Evolutionary conservation across 148 eudicot species (phyloP).

Genomic region (Suaeda aralocaspica): DNA sequence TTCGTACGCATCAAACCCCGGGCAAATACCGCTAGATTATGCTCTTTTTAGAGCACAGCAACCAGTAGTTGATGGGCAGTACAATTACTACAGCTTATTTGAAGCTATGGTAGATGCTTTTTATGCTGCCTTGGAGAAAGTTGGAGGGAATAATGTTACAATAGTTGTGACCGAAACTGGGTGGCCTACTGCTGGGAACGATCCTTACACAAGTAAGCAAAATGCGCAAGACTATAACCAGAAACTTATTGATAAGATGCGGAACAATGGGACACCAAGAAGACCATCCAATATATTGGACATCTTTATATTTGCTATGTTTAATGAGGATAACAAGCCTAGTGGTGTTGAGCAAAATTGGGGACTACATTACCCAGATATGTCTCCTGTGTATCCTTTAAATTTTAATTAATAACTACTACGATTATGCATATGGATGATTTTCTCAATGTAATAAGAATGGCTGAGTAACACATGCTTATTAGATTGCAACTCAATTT

Average conservation of each 20-base stretch:
- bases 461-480: no score
- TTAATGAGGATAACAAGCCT: constrained; percentile 40
- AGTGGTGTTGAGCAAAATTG: constrained; percentile 36
- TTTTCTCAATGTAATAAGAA: no score
- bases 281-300: constrained; percentile 25
- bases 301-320: constrained; percentile 39
- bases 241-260: constrained; percentile 20
- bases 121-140: constrained; percentile 25
- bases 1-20: constrained; percentile 1
- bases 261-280: constrained; percentile 34
- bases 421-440: no score
- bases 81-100: constrained; percentile 27
- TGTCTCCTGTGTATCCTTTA: constrained; percentile 21
- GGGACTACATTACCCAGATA: constrained; percentile 34
- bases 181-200: constrained; percentile 39
- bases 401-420: no score
- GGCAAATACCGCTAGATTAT: constrained; percentile 10
- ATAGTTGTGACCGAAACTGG: constrained; percentile 35
- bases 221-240: constrained; percentile 28
- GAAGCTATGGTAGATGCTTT: constrained; percentile 43
- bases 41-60: constrained; percentile 15
- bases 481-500: no score
- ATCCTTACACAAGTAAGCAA: constrained; percentile 16
- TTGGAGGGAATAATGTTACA: constrained; percentile 3
- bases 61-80: constrained; percentile 27